phyloP scores from a whole-genome alignment of 441 rosid species.

The Bocquillonia castaneifolia region DNA sequence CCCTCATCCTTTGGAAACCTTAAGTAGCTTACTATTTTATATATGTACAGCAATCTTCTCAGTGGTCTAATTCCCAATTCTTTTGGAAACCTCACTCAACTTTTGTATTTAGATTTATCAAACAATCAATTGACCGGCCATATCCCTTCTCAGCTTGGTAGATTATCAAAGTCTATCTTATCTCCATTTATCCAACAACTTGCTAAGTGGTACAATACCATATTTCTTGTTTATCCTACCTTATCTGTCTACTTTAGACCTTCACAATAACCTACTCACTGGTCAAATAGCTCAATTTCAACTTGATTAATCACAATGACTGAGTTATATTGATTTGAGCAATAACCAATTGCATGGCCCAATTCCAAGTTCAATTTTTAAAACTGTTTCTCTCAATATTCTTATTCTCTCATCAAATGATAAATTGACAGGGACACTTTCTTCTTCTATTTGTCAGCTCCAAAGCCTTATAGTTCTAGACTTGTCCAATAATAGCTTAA shows the following conservation, averaged over 20 bases:
- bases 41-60: background rate
- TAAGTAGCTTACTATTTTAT: background rate
- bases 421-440: conserved; percentile 16
- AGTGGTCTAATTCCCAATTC: conserved; percentile 6
- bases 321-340: background rate
- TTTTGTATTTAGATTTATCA: background rate
- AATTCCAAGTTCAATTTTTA: conserved; percentile 9
- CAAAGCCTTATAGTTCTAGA: conserved; percentile 16
- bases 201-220: background rate
- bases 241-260: background rate
- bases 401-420: conserved; percentile 22
- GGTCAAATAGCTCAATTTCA: background rate
- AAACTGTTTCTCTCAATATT: background rate
- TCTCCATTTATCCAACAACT: background rate
- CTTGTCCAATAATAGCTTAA: conserved; percentile 25
- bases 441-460: conserved; percentile 20
- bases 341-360: conserved; percentile 11
- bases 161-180: accelerated
- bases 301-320: background rate
- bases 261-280: background rate
- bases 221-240: conserved; percentile 2
- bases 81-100: background rate
- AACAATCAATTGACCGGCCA: background rate
- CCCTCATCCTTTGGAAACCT: background rate
- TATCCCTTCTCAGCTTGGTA: background rate